These are phyloP conservation scores for Chytridium lagenaria DNA, from an alignment of 371 early-diverging fungal species.

Conservation along the genomic window DNA sequence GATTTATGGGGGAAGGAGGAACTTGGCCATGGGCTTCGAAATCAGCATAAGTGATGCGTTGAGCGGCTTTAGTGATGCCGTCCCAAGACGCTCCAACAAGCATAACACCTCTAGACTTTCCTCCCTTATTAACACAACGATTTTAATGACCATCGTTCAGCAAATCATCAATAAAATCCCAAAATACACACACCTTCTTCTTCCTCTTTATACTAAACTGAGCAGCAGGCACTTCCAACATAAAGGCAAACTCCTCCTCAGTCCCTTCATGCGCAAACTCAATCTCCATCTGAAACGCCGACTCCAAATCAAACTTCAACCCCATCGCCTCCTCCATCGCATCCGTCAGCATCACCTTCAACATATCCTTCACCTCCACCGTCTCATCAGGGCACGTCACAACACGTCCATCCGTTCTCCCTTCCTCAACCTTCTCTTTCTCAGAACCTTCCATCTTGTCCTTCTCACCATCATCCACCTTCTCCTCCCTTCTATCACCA, in stretches of 20 bases:
- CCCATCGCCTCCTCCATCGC: constrained; percentile 21
- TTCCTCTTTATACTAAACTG: constrained; percentile 64
- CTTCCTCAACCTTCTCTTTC: neutral
- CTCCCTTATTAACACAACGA: constrained; percentile 5
- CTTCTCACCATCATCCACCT: neutral
- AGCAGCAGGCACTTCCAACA: constrained; percentile 65
- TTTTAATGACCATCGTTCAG: neutral
- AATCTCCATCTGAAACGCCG: constrained; percentile 64
- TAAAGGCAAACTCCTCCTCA: constrained; percentile 66
- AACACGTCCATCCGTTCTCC: too few species aligned
- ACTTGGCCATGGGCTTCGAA: constrained; percentile 41
- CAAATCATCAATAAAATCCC: neutral
- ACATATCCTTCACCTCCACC: constrained; percentile 53
- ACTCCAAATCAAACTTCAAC: constrained; percentile 32
- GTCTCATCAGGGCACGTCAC: constrained; percentile 1
- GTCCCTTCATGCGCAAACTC: constrained; percentile 66
- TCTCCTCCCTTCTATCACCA: neutral
- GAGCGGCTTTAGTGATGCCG: constrained; percentile 63
- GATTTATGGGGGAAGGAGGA: neutral
- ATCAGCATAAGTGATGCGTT: constrained; percentile 55
- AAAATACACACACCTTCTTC: constrained; percentile 37
- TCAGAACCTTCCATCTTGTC: neutral
- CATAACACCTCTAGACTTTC: constrained; percentile 32
- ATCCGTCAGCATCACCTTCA: constrained; percentile 33
- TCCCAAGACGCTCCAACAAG: constrained; percentile 65